Base-by-base conservation (phyloP, 1,139 yeast species). In the Zygosaccharomyces pseudobailii region DNA sequence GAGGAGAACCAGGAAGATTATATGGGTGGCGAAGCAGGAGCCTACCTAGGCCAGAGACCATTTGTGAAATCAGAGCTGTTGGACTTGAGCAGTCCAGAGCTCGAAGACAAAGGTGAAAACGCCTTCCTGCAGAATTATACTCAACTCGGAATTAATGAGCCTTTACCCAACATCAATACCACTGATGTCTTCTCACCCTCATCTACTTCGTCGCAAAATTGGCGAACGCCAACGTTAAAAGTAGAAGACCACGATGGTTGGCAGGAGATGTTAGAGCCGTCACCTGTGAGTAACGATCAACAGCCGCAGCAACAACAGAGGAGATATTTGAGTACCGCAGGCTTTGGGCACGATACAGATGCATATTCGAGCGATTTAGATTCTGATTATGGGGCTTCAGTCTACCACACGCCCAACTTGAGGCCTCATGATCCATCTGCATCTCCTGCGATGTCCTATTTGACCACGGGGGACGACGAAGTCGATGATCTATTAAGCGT, bases 401-500 rank as follows among this genome's bases (percentile, higher is more conserved):
- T 21, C 2, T 45, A 48, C n/a, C 51, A 48, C 21, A 49, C 50
- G 13, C 55, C 55, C 5, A 45, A 39, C 24, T 24, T 53, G 42
- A 40, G 43, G 32, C 49, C 51, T 10, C 46, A 42, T 7, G 52
- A 49, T 24, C 44, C 52, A 2, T 45, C 51, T 10, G 48, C 50
- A 10, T 58, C 61, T 3, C 63, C 63, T 3, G 55, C 55, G 22
- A 37, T 55, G 33, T 55, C 58, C 3, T 47, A 53, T 40, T 41
- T 58, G 21, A 53, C 59, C 13, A 51, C 54, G n/a, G 58, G 57
- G 4, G 58, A 56, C 32, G 58, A 55, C 7, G 63, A 61, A 38
- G 46, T 56, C 36, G 66, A 62, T 42, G 66, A 63, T 40, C 37
- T 57, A 10, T 37, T 58, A 50, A 56, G 68, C 56, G 53, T 68